phyloP scores from a whole-genome alignment of 116 monocot genomes.

The Cymodocea nodosa region DNA sequence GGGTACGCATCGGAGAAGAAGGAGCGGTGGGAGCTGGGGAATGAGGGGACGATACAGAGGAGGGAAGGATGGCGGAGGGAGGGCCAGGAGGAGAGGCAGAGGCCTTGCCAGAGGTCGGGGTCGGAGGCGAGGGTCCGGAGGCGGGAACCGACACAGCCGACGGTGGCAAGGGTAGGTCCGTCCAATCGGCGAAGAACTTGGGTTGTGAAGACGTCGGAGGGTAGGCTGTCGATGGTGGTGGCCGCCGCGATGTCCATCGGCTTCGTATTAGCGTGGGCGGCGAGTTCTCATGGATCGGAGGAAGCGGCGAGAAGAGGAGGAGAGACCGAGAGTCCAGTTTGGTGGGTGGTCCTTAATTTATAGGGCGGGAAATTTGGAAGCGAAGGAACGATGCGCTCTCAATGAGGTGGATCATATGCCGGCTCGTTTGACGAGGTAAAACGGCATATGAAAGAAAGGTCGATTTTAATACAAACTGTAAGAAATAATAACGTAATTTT shows the following conservation, averaged over 20 bases:
- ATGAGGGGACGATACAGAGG: slow-evolving; percentile 16
- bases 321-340: no score
- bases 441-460: no score
- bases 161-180: slow-evolving; percentile 45
- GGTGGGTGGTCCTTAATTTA: background rate
- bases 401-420: no score
- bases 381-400: background rate
- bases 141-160: slow-evolving; percentile 26
- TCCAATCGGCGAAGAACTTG: slow-evolving; percentile 41
- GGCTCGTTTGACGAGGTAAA: no score
- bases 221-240: slow-evolving; percentile 52
- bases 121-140: slow-evolving; percentile 35
- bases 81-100: slow-evolving; percentile 67
- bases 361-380: background rate
- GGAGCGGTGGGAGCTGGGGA: slow-evolving; percentile 7
- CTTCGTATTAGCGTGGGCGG: no score
- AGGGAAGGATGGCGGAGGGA: slow-evolving; percentile 67
- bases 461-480: no score
- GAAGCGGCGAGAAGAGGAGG: no score
- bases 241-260: background rate
- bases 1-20: slow-evolving; percentile 54
- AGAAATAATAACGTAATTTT: no score
- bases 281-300: no score
- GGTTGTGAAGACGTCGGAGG: slow-evolving; percentile 35
- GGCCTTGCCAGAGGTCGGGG: slow-evolving; percentile 34